These are phyloP conservation scores for Chaetomiaceae sp. DNA, from an alignment of 2,329 filamentous ascomycete species.

Conservation along the genomic window DNA sequence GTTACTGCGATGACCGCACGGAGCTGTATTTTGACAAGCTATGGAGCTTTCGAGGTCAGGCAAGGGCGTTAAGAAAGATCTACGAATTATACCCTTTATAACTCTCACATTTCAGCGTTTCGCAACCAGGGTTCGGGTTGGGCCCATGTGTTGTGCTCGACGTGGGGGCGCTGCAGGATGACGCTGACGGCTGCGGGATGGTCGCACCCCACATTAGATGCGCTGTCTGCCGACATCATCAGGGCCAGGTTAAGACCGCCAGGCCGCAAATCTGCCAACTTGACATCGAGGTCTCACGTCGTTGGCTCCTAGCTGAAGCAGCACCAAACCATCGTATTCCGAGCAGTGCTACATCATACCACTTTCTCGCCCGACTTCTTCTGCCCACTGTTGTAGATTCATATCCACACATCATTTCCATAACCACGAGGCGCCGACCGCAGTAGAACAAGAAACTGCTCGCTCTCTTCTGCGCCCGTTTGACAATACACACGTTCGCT, in stretches of 20 bases:
- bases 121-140: constrained; percentile 14
- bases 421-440: too few relatives aligned
- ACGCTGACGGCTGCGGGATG: constrained; percentile 1
- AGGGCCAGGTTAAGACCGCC: constrained; percentile 5
- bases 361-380: too few relatives aligned
- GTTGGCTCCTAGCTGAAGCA: constrained; percentile 1
- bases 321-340: not conserved
- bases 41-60: too few relatives aligned
- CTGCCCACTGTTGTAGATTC: not conserved
- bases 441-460: too few relatives aligned
- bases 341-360: not conserved
- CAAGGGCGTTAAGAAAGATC: too few relatives aligned
- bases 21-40: constrained; percentile 4
- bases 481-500: not conserved
- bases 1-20: not conserved
- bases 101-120: not conserved
- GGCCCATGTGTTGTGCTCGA: not conserved
- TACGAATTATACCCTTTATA: too few relatives aligned
- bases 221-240: constrained; percentile 11
- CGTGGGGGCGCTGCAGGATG: constrained; percentile 12
- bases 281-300: not conserved
- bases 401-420: too few relatives aligned
- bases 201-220: constrained; percentile 11
- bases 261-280: not conserved
- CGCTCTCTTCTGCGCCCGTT: not conserved